phyloP scores from a whole-genome alignment of 2,329 filamentous ascomycete species.

The Pestalotiopsis sp. region DNA sequence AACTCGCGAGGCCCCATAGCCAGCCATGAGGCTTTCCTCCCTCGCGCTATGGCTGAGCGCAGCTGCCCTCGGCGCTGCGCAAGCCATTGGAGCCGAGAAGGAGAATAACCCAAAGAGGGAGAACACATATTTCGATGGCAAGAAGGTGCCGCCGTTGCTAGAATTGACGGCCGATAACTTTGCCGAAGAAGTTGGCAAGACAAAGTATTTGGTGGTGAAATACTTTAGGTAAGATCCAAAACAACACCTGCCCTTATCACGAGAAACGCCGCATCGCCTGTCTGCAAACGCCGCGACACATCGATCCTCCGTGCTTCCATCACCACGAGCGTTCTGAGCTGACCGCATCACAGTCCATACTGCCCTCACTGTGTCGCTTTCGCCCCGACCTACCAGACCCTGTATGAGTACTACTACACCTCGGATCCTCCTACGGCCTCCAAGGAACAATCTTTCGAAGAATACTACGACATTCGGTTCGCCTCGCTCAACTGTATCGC shows the following conservation, averaged over 20 bases:
- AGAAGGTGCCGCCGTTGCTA: slow-evolving; percentile 66
- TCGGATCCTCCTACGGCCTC: slow-evolving; percentile 69
- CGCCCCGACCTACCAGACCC: slow-evolving; percentile 85
- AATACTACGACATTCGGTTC: slow-evolving; percentile 90
- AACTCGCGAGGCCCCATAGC: slow-evolving; percentile 16
- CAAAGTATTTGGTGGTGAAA: slow-evolving; percentile 60
- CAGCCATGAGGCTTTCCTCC: slow-evolving; percentile 47
- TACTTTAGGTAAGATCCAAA: slow-evolving; percentile 64
- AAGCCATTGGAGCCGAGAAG: slow-evolving; percentile 37
- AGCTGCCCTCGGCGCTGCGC: slow-evolving; percentile 42
- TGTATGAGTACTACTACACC: slow-evolving; percentile 94
- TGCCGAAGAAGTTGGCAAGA: slow-evolving; percentile 56
- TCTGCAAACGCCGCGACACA: neutral
- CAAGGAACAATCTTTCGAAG: slow-evolving; percentile 60
- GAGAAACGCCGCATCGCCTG: neutral
- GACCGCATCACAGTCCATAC: slow-evolving; percentile 51
- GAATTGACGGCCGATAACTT: slow-evolving; percentile 63
- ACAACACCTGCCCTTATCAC: slow-evolving; percentile 9
- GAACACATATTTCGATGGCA: slow-evolving; percentile 66
- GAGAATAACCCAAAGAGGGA: slow-evolving; percentile 41
- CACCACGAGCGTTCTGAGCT: neutral
- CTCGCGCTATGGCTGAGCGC: slow-evolving; percentile 51
- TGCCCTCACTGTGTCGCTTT: slow-evolving; percentile 77
- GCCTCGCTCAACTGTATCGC: slow-evolving; percentile 84
- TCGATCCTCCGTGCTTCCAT: neutral